A percentile compares a stretch with the other conserved stretches of the same genome.
Evolutionary conservation across 352 stramenopile genomes (phyloP).

Genomic region (Aphanomyces euteiches): DNA sequence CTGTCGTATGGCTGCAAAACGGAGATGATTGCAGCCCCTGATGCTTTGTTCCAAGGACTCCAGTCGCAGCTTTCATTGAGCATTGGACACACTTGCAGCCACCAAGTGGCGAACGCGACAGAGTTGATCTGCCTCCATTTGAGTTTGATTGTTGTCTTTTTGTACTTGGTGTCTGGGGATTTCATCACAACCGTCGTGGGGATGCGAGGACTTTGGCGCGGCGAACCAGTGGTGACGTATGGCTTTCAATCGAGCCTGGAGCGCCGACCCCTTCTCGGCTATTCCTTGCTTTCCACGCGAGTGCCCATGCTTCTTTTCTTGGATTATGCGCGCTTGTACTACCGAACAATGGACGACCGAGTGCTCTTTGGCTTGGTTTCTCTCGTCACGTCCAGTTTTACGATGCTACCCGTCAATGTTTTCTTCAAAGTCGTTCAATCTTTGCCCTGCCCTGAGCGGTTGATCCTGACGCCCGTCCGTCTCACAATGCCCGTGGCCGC

Average conservation of each 20-base stretch:
- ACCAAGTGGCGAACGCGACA: neutral
- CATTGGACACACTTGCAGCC: neutral
- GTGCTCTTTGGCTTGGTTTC: neutral
- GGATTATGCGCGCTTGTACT: neutral
- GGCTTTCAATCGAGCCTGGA: neutral
- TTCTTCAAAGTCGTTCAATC: neutral
- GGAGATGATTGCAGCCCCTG: neutral
- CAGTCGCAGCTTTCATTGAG: neutral
- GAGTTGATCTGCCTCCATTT: neutral
- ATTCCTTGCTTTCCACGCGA: neutral
- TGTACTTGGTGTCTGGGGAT: neutral
- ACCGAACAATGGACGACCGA: neutral
- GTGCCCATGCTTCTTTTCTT: neutral
- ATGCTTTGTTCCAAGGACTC: neutral
- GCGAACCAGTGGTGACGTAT: neutral
- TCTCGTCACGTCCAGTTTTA: neutral
- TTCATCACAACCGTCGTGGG: neutral
- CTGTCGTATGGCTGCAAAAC: neutral
- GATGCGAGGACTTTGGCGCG: neutral
- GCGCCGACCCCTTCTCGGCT: neutral
- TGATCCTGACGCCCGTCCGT: neutral
- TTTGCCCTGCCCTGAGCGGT: neutral
- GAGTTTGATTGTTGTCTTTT: neutral
- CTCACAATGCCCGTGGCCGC: neutral
- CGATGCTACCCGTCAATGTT: neutral